Evolutionary conservation across 2,329 filamentous ascomycete species (phyloP).

Genomic region (Xylaria arbuscula): DNA sequence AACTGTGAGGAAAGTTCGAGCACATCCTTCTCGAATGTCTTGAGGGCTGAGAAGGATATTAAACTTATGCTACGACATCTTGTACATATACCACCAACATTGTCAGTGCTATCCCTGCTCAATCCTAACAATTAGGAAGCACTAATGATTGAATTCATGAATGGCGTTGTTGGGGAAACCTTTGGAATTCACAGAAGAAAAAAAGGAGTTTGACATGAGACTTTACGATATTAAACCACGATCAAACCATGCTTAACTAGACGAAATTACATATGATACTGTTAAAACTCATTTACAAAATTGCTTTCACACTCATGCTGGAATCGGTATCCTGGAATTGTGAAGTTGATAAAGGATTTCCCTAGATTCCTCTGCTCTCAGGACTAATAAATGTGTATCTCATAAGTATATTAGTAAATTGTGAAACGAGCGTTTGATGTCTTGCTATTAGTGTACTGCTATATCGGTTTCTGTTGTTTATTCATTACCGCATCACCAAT

Average conservation of each 20-base stretch:
- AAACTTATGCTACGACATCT: slow-evolving; percentile 4
- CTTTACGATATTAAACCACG: slow-evolving; percentile 32
- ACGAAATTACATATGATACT: slow-evolving; percentile 4
- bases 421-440: too few relatives aligned
- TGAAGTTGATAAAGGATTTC: neutral
- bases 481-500: too few relatives aligned
- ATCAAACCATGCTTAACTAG: slow-evolving; percentile 22
- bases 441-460: too few relatives aligned
- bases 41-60: neutral
- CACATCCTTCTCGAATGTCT: neutral
- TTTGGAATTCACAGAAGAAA: slow-evolving; percentile 27
- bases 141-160: slow-evolving; percentile 22
- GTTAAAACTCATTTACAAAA: neutral
- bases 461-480: too few relatives aligned
- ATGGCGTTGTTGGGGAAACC: slow-evolving; percentile 31
- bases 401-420: too few relatives aligned
- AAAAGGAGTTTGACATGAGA: slow-evolving; percentile 26
- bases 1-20: neutral
- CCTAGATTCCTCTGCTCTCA: neutral
- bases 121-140: slow-evolving; percentile 8
- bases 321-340: too few relatives aligned
- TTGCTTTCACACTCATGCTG: neutral
- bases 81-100: slow-evolving; percentile 34
- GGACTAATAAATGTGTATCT: neutral
- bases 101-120: slow-evolving; percentile 4